Base-by-base conservation (phyloP, 1,139 yeast genomes). In the Nakaseomyces uthaithaninus region DNA sequence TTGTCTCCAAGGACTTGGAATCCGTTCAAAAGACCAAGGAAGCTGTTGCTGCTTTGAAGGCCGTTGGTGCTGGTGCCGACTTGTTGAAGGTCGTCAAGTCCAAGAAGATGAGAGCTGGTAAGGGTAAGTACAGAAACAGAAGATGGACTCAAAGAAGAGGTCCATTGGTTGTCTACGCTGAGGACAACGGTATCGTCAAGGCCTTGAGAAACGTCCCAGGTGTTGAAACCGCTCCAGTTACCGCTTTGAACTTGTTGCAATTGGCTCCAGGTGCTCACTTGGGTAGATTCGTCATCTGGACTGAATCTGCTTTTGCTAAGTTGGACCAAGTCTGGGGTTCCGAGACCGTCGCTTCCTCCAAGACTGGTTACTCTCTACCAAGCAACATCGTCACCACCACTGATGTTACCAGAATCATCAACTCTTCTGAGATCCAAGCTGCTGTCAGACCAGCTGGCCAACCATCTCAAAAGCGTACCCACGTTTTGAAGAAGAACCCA, bases 181-280 rank as follows among this genome's bases (percentile, higher is more conserved):
- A 89, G 74, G 97, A 93, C 80, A 85, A 89, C 68, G 97, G 98
- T 76, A 65, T 91, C 48, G 94, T 84, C 67, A 86, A 86, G 80
- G 98, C 98, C 55, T 86, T 91, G 81, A 89, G 97, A 83, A 93
- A 91, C 85, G 75, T 91, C 59, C 98, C 99, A 72, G 99, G 99
- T 84, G 97, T 91, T 60, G 98, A 91, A 77, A 82, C 95, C 65
- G 80, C 91, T 64, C 77, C 82, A 68, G 98, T 91, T 63, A 75
- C 83, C 67, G 77, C 91, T 67, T 80, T 91, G 67, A 93, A 93
- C 75, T 78, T 93, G 66, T 84, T 93, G 71, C 97, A 91, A 78
- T 84, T 91, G 67, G 99, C 99, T 62, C 99, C 99, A 72, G 99
- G 99, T 83, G 94, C 97, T 67, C 98, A 91, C 80, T 79, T 91